Evolutionary conservation across 805 yeast genomes (phyloP), one percentile per base, ranked within the genome.

Genomic region (Hemisphaericaspora nanyangensis): DNA sequence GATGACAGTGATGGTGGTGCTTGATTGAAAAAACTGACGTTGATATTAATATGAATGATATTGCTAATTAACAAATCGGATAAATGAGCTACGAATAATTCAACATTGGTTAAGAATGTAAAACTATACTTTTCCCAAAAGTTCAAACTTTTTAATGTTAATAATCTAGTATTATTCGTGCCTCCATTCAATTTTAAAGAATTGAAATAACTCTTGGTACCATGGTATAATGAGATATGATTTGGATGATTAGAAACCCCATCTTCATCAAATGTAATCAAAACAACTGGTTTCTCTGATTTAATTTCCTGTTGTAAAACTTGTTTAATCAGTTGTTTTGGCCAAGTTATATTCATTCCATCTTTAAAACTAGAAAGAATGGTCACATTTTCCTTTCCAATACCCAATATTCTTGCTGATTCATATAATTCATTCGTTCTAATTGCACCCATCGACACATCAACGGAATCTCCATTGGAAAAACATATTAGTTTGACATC

Each of bases 221-320:
- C 89, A 35, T 69, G 52, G 55, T 65, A 71, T 34, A 86, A 59
- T 1, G 90, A 73, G 18, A 66, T 77, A 59, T 93, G 99, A 60
- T 93, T 93, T n/a, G 85, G 75, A 61, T 93, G 99, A 34, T 73
- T 69, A 0, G 97, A 88, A 3, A 93, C 84, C 1, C 99, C 99
- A 16, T 52, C 35, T 27, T 72, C 72, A 62, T 93, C 99, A 59
- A 93, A 91, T 0, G 97, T 85, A 24, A 91, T 50, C 7, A 90
- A 50, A 5, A 74, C 68, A 13, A 67, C 44, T 6, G 50, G 45
- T 18, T 44, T 29, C 10, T 27, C 35, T 43, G 48, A 47, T 16
- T 42, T 38, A 6, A 65, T 55, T 12, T 59, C 48, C 2, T 46
- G 41, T 1, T 53, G 45, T 19, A 85, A 55, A 3, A 64, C 55